Conservation (phyloP, 495 filamentous ascomycete genomes). For the Choiromyces venosus region DNA sequence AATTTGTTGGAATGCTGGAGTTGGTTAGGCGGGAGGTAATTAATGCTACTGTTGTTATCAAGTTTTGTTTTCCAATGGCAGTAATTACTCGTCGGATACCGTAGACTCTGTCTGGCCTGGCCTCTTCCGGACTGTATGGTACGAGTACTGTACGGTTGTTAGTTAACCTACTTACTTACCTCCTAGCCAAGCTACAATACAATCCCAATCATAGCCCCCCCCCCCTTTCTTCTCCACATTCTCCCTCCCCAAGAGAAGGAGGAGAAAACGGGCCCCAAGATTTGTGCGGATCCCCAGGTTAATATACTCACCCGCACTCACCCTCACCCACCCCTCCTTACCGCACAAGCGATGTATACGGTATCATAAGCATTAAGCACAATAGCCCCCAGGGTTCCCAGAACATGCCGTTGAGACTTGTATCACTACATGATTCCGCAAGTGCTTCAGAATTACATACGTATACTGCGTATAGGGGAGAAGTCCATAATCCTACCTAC, state of each 20-base stretch:
- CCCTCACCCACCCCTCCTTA: too few relatives aligned
- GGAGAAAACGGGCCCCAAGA: not conserved
- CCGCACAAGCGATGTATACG: too few relatives aligned
- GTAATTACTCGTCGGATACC: too few relatives aligned
- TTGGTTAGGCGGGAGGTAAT: not conserved
- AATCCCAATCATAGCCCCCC: not conserved
- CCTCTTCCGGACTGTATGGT: not conserved
- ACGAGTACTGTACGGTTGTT: too few relatives aligned
- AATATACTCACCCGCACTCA: not conserved
- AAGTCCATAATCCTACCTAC: not conserved
- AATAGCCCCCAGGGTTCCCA: not conserved
- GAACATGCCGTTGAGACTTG: conserved; percentile 1
- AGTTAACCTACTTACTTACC: not conserved
- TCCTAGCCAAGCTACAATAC: not conserved
- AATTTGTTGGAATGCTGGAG: not conserved
- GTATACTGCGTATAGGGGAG: not conserved
- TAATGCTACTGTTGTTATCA: too few relatives aligned
- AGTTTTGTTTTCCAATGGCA: too few relatives aligned
- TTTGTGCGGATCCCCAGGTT: not conserved
- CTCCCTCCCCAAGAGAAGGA: not conserved
- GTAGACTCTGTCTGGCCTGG: too few relatives aligned
- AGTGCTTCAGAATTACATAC: not conserved
- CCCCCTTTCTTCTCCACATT: not conserved
- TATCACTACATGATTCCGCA: not conserved
- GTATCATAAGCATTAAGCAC: too few relatives aligned